Evolutionary conservation across 73 alveolate genomes (phyloP).

Genomic region (Blepharisma japonicum): DNA sequence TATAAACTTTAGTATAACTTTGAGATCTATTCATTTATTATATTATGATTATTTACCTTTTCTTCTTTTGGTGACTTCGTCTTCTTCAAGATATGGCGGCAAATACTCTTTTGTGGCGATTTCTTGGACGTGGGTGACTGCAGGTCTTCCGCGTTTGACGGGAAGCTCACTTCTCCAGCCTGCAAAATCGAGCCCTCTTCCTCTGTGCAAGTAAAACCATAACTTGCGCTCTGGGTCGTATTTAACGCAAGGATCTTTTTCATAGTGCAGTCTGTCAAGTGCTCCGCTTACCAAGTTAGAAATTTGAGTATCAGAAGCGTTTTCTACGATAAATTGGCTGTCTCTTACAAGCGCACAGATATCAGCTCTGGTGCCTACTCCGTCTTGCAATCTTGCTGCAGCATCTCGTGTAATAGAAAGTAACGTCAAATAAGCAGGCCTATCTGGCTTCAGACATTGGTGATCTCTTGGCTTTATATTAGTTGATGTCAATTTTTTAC

Average conservation of each 20-base stretch:
- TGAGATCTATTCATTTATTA: constrained; percentile 1
- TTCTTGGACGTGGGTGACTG: constrained; percentile 6
- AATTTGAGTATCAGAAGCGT: constrained; percentile 73
- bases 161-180: constrained; percentile 76
- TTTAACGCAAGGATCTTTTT: constrained; percentile 96
- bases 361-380: constrained; percentile 98
- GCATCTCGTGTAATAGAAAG: constrained; percentile 97
- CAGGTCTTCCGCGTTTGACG: constrained; percentile 32
- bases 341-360: constrained; percentile 86
- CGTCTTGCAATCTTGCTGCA: constrained; percentile 94
- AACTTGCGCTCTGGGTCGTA: constrained; percentile 92
- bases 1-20: neutral
- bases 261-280: constrained; percentile 96
- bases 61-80: constrained; percentile 19
- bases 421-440: constrained; percentile 94
- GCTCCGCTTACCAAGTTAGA: constrained; percentile 94
- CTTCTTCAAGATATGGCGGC: constrained; percentile 25
- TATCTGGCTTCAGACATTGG: constrained; percentile 75
- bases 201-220: constrained; percentile 95
- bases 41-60: constrained; percentile 16
- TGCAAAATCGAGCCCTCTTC: constrained; percentile 82
- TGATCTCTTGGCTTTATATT: constrained; percentile 94
- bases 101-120: constrained; percentile 17
- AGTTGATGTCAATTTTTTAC: constrained; percentile 65
- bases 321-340: constrained; percentile 81